phyloP scores from a whole-genome alignment of 352 stramenopile species.

The Phytophthora tubulina region DNA sequence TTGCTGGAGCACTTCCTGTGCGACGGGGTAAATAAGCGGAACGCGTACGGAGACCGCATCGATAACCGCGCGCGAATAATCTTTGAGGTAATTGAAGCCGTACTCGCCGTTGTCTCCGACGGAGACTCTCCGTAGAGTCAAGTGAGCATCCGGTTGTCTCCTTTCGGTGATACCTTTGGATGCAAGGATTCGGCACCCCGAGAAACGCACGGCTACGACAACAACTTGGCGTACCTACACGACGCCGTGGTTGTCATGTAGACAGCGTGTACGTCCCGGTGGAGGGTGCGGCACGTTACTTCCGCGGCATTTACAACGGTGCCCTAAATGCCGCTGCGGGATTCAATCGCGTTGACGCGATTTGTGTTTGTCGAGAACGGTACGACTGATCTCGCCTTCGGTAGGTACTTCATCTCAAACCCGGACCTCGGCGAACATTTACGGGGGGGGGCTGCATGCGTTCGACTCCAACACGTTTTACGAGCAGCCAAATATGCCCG shows the following conservation, averaged over 20 bases:
- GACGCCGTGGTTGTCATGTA: slow-evolving; percentile 38
- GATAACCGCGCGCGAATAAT: too few species aligned
- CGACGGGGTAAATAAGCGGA: too few species aligned
- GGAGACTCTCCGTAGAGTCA: too few species aligned
- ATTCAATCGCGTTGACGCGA: slow-evolving; percentile 40
- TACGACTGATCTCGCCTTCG: slow-evolving; percentile 47
- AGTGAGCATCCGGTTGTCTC: too few species aligned
- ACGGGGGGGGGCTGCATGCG: slow-evolving; percentile 1
- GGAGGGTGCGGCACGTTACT: slow-evolving; percentile 45
- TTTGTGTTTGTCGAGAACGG: slow-evolving; percentile 40
- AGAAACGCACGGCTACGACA: too few species aligned
- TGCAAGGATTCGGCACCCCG: too few species aligned
- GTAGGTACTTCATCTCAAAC: slow-evolving; percentile 59
- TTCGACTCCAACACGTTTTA: slow-evolving; percentile 2
- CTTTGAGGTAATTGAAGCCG: too few species aligned
- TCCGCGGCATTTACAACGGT: slow-evolving; percentile 51
- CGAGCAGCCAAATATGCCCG: not conserved
- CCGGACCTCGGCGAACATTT: slow-evolving; percentile 54
- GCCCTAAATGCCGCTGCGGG: slow-evolving; percentile 48
- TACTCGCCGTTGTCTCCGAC: too few species aligned
- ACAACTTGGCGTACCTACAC: slow-evolving; percentile 53
- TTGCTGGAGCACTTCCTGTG: too few species aligned
- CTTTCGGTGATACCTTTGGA: too few species aligned
- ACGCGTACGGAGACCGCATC: too few species aligned
- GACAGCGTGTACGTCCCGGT: slow-evolving; percentile 30